Percentiles rank a stretch among this genome's conserved stretches.
Evolutionary conservation across 164 flowering plant genomes (phyloP).

Genomic region (Magnolia changhungtana): DNA sequence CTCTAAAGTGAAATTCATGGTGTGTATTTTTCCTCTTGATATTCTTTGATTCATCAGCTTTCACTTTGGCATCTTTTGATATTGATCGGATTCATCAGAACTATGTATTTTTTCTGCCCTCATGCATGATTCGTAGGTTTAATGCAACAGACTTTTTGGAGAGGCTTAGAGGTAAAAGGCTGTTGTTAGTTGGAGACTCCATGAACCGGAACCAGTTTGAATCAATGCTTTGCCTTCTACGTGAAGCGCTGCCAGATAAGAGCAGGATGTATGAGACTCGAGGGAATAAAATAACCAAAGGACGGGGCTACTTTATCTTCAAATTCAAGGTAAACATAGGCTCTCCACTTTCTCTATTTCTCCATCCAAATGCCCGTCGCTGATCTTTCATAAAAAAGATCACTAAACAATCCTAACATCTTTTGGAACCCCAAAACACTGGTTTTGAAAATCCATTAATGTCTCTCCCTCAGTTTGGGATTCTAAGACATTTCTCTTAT

Average conservation of each 20-base stretch:
- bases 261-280: slow-evolving; percentile 76
- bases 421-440: too few relatives aligned
- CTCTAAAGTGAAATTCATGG: background rate
- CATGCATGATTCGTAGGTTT: slow-evolving; percentile 50
- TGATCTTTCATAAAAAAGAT: too few relatives aligned
- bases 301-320: slow-evolving; percentile 81
- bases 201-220: slow-evolving; percentile 97
- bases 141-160: slow-evolving; percentile 82
- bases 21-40: background rate
- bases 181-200: slow-evolving; percentile 93
- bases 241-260: slow-evolving; percentile 65
- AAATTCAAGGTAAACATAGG: slow-evolving; percentile 55
- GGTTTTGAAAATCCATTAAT: too few relatives aligned
- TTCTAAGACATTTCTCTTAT: background rate
- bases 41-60: background rate
- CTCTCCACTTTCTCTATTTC: background rate
- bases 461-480: background rate
- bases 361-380: background rate
- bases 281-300: slow-evolving; percentile 84
- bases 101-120: slow-evolving; percentile 16
- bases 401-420: background rate
- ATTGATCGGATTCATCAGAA: background rate
- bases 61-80: background rate
- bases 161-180: slow-evolving; percentile 79
- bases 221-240: slow-evolving; percentile 80